phyloP scores from a whole-genome alignment of 371 early-diverging fungal genomes.

The Mortierella sp. region DNA sequence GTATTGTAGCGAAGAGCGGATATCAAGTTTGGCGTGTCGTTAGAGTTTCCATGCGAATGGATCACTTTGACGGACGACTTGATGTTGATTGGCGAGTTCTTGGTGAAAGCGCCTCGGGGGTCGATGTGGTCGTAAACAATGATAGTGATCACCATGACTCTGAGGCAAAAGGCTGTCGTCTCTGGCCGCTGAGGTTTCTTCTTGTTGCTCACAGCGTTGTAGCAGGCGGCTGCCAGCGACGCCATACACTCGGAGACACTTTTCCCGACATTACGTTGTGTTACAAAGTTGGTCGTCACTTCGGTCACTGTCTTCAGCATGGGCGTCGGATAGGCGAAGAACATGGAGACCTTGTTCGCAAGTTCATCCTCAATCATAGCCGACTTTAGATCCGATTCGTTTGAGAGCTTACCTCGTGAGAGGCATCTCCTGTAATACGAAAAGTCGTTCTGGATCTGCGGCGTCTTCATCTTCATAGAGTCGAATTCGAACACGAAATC shows the following conservation, averaged over 20 bases:
- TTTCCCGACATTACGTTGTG: conserved; percentile 59
- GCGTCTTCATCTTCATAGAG: conserved; percentile 92
- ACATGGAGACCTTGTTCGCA: conserved; percentile 92
- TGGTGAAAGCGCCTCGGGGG: conserved; percentile 80
- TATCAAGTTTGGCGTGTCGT: conserved; percentile 65
- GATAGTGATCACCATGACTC: conserved; percentile 88
- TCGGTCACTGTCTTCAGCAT: conserved; percentile 91
- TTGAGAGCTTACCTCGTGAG: conserved; percentile 73
- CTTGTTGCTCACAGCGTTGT: conserved; percentile 65
- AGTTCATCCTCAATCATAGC: conserved; percentile 85
- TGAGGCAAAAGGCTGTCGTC: conserved; percentile 71
- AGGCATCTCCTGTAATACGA: conserved; percentile 94
- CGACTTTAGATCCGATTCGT: conserved; percentile 65
- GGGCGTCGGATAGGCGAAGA: conserved; percentile 94
- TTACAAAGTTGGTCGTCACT: conserved; percentile 68
- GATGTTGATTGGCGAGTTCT: conserved; percentile 81
- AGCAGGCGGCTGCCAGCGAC: conserved; percentile 74
- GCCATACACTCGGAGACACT: conserved; percentile 73
- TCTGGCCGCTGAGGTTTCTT: conserved; percentile 59
- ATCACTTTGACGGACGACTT: conserved; percentile 79
- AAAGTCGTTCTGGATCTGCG: conserved; percentile 95
- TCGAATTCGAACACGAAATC: conserved; percentile 91
- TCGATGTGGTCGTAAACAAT: conserved; percentile 91
- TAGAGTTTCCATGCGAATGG: conserved; percentile 66
- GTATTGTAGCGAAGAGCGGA: conserved; percentile 83